Evolutionary conservation across 768 basidiomycete genomes (phyloP).

Genomic region (Clathrus columnatus): DNA sequence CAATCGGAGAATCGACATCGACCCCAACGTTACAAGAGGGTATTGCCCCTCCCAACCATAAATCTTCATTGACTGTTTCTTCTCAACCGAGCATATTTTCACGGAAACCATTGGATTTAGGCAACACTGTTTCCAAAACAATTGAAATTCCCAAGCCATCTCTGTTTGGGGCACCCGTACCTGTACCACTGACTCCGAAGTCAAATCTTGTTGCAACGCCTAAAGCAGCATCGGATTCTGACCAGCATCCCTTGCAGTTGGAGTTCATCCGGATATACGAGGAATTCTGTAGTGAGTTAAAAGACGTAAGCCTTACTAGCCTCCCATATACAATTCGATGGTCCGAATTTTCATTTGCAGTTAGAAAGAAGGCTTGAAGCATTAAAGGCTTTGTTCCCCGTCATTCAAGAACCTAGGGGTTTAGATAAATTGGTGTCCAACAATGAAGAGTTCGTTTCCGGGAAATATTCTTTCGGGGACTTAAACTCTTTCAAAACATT

Average conservation of each 20-base stretch:
- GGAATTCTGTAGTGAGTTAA: not conserved
- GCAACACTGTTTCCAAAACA: not conserved
- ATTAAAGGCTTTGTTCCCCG: constrained; percentile 3
- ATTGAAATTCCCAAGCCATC: not conserved
- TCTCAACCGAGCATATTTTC: not conserved
- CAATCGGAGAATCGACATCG: constrained; percentile 26
- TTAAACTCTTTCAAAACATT: constrained; percentile 41
- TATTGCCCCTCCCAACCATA: not conserved
- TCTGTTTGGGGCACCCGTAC: not conserved
- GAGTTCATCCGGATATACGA: constrained; percentile 3
- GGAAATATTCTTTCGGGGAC: constrained; percentile 31
- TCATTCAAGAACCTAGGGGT: constrained; percentile 12
- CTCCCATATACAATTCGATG: not conserved
- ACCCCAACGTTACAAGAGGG: not conserved
- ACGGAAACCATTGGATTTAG: not conserved
- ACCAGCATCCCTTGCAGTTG: constrained; percentile 3
- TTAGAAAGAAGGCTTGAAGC: not conserved
- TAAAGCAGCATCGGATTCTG: not conserved
- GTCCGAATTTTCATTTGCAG: not conserved
- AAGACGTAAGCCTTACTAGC: not conserved
- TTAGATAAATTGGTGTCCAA: constrained; percentile 19
- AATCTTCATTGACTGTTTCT: not conserved
- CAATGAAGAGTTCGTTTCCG: constrained; percentile 20
- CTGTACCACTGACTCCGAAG: not conserved
- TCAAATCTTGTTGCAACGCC: not conserved